These are phyloP conservation scores for Gossypium lobatum DNA, from an alignment of 441 rosid genomes.

Conservation along the genomic window DNA sequence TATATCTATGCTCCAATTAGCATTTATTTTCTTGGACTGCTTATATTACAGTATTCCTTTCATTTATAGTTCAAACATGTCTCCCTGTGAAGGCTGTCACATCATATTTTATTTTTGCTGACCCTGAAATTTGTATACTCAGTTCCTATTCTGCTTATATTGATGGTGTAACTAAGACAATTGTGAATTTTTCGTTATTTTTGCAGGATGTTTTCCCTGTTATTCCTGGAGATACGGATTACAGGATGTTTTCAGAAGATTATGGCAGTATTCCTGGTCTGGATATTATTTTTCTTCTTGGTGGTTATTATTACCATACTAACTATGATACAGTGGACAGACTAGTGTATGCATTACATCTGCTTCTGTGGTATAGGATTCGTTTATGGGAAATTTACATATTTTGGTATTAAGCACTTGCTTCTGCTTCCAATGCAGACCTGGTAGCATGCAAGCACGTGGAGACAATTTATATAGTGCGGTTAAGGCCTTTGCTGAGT, in stretches of 20 bases:
- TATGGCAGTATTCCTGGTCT: conserved; percentile 88
- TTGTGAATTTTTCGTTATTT: conserved; percentile 10
- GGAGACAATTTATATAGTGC: conserved; percentile 83
- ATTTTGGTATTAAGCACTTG: conserved; percentile 25
- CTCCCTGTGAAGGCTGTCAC: not conserved
- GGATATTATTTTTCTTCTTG: conserved; percentile 92
- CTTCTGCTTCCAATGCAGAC: conserved; percentile 53
- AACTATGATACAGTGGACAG: conserved; percentile 91
- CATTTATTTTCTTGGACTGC: conserved; percentile 1
- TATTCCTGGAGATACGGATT: conserved; percentile 96
- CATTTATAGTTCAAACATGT: conserved; percentile 1
- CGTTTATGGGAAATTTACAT: conserved; percentile 19
- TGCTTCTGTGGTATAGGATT: conserved; percentile 54
- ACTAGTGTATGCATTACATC: conserved; percentile 79
- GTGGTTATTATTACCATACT: conserved; percentile 99
- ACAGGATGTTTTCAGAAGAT: conserved; percentile 91
- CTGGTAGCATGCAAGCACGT: conserved; percentile 98
- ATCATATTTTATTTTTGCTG: not conserved
- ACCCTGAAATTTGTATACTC: not conserved
- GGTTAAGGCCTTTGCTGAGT: conserved; percentile 71
- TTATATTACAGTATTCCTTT: not conserved
- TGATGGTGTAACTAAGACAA: not conserved
- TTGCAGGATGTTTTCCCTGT: conserved; percentile 85
- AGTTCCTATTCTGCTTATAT: not conserved
- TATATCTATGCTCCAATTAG: conserved; percentile 13